Evolutionary conservation across 2,329 filamentous ascomycete species (phyloP), one percentile per base, ranked within the genome.

Genomic region (Microcyclospora pomicola): DNA sequence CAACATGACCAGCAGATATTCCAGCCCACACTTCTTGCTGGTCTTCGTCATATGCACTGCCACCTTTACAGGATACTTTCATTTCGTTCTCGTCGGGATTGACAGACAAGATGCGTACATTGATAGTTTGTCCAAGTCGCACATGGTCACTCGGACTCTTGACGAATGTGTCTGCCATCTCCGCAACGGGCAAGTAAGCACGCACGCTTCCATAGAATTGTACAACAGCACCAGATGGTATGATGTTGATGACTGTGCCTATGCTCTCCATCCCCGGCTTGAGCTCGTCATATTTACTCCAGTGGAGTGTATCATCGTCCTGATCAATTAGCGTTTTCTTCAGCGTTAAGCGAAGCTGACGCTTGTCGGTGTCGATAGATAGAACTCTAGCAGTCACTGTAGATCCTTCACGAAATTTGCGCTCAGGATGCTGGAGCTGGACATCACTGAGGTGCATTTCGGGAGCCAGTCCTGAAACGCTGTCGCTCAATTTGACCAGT

Each of bases 161-260:
- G 52, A 98, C 95, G 55, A 81, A 95, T 9, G 87, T 86, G 58
- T 98, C 91, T 57, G 91, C 96, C 91, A 98, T 98, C 61, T 98
- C 88, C 1, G 83, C 83, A 1, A 93, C 79, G 2, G 91, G 91
- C 38, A 98, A 69, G 65, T 92, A 98, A 7, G 82, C 92, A 47
- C 77, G 75, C 14, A 98, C 68, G 7, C 69, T 64, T 13, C 85
- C 85, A 53, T 92, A 98, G 61, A 96, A 98, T 55, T 93, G 85
- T 37, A 98, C 81, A 13, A 88, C 75, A 9, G 91, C 91, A 42
- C 91, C 91, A 37, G 76, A 75, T 3, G 73, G 63, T 40, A 85
- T 68, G 9, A 98, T 68, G 46, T 82, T 92, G 48, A 93, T 72
- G 46, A 98, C 80, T 1, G 86, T 95, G 41, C 88, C 91, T 6